phyloP scores from a whole-genome alignment of 83 land plant genomes.

The Picea mariana region DNA sequence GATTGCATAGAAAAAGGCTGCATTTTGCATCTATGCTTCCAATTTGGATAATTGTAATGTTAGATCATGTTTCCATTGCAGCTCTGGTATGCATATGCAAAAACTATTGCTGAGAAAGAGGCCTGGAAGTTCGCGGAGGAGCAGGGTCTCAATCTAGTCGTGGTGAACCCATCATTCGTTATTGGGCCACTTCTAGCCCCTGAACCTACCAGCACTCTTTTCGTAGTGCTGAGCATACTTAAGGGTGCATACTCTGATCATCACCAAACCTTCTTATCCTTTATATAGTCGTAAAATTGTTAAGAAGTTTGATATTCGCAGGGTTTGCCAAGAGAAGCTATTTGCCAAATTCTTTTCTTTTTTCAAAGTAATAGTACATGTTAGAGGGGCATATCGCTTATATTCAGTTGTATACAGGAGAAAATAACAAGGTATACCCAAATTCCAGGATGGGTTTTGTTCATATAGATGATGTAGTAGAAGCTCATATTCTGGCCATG shows the following conservation, averaged over 20 bases:
- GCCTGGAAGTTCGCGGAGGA: conserved; percentile 79
- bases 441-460: conserved; percentile 83
- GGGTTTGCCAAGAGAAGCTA: not conserved
- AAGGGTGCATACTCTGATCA: conserved; percentile 17
- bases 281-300: not conserved
- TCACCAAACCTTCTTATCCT: not conserved
- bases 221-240: conserved; percentile 42
- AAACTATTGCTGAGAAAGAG: conserved; percentile 82
- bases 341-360: not conserved
- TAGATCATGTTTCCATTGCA: conserved; percentile 19
- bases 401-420: conserved; percentile 22
- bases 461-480: conserved; percentile 90
- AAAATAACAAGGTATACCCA: conserved; percentile 55
- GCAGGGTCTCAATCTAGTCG: conserved; percentile 72
- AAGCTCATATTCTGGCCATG: conserved; percentile 80
- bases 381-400: not conserved
- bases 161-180: conserved; percentile 87
- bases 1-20: not conserved
- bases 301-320: not conserved
- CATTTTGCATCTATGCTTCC: not conserved
- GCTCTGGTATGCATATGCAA: conserved; percentile 97
- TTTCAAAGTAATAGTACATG: not conserved
- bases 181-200: conserved; percentile 82
- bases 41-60: not conserved
- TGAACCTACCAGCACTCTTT: conserved; percentile 83